Percentiles rank a stretch among this genome's conserved stretches.
phyloP scores from a whole-genome alignment of 1,284 basidiomycete species.

The Kwoniella shivajii region DNA sequence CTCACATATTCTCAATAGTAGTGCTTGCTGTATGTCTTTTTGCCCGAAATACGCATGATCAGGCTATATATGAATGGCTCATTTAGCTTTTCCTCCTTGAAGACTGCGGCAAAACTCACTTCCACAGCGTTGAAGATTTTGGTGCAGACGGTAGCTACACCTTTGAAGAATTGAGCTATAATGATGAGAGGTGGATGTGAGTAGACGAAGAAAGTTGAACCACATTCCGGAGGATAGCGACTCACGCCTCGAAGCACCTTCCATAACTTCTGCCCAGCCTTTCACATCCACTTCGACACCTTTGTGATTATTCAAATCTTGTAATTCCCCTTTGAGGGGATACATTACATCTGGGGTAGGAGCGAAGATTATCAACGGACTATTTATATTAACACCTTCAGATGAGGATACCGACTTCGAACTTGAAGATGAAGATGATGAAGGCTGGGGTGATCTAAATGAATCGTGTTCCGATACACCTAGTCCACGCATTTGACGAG shows the following conservation, averaged over 20 bases:
- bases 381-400: background rate
- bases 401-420: background rate
- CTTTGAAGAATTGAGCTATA: slow-evolving; percentile 86
- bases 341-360: slow-evolving; percentile 83
- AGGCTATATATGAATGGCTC: slow-evolving; percentile 61
- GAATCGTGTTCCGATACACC: slow-evolving; percentile 42
- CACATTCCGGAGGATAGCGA: background rate
- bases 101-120: slow-evolving; percentile 56
- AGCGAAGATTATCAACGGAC: slow-evolving; percentile 72
- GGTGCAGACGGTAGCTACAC: slow-evolving; percentile 91
- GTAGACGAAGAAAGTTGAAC: background rate
- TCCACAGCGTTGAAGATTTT: slow-evolving; percentile 93
- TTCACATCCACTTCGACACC: slow-evolving; percentile 91
- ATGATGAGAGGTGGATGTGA: background rate
- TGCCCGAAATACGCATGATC: slow-evolving; percentile 94
- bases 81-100: background rate
- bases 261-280: slow-evolving; percentile 66
- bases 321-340: slow-evolving; percentile 72
- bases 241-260: slow-evolving; percentile 53
- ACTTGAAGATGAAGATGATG: background rate
- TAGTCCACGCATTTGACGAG: slow-evolving; percentile 29
- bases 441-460: slow-evolving; percentile 14
- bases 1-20: slow-evolving; percentile 73
- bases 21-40: slow-evolving; percentile 96
- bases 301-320: slow-evolving; percentile 71